phyloP scores from a whole-genome alignment of 306 rosid genomes.

The Prunus dulcis region DNA sequence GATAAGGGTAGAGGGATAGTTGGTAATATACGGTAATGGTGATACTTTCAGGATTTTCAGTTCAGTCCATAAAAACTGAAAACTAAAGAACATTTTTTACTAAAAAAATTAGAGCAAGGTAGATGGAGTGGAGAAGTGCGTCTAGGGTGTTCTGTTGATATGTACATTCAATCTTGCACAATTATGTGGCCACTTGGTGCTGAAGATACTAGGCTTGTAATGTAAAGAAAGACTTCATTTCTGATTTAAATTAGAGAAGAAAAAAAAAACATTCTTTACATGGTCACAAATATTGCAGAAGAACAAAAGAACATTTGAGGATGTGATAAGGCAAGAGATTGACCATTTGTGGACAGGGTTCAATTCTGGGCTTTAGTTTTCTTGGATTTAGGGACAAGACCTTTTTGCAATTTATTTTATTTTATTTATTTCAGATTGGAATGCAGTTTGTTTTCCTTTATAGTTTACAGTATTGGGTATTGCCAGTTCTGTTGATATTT shows the following conservation, averaged over 20 bases:
- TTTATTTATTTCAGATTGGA: background rate
- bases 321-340: too few relatives aligned
- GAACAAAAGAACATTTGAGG: too few relatives aligned
- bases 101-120: background rate
- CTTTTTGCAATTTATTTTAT: background rate
- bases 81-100: background rate
- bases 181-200: background rate
- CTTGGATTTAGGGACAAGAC: background rate
- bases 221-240: background rate
- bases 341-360: too few relatives aligned
- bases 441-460: too few relatives aligned
- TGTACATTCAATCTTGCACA: background rate
- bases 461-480: background rate
- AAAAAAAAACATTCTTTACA: background rate
- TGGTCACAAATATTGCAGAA: background rate
- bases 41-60: background rate
- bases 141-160: background rate
- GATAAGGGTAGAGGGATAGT: background rate
- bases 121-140: background rate
- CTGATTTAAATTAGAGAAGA: background rate
- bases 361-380: too few relatives aligned
- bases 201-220: background rate
- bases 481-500: background rate
- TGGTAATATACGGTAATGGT: background rate
- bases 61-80: background rate